Base-by-base conservation (phyloP, 768 basidiomycete species). In the Calvatia gigantea region DNA sequence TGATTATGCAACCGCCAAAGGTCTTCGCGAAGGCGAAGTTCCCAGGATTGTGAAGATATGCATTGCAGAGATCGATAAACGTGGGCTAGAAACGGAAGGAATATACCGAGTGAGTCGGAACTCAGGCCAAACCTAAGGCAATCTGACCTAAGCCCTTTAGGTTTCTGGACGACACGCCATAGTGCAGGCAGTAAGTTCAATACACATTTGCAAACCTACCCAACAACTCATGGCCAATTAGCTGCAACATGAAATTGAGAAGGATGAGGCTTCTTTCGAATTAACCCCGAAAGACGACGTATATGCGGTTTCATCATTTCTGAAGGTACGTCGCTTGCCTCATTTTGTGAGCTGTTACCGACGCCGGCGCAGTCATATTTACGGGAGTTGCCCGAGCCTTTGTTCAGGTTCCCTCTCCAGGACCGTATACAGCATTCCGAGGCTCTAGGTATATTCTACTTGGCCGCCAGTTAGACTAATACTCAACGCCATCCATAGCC, bases 211-310 rank as follows among this genome's bases (percentile, higher is more conserved):
- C 41, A 12, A 42, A 21, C 17, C 19, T 23, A 23, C 8, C 23
- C n/a, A 21, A 23, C 11, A 5, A 42, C 19, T 42, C 45, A 38
- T 23, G 6, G 38, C 7, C 49, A 33, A 32, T 31, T 61, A 94
- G 91, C 70, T 95, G 56, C 86, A 90, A 67, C 91, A 90, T 62
- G 89, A 88, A 62, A 85, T 95, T 53, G 94, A 97, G 68, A 82
- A 84, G 60, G 86, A 94, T 62, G 94, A 96, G 69, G 69, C 72
- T 25, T 74, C 74, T 11, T 96, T 94, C 67, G 72, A 78, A 49
- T 93, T 97, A 69, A 82, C 84, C 49, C 75, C 81, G 3, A 78
- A 77, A 45, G 91, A 94, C 59, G 94, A 97, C 64, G 77, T 94
- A 1, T 91, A 83, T 66, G 88, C 86, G 27, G 87, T 95, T 28